These are phyloP conservation scores for Aleurites moluccanus DNA, from an alignment of 441 rosid species.

Conservation along the genomic window DNA sequence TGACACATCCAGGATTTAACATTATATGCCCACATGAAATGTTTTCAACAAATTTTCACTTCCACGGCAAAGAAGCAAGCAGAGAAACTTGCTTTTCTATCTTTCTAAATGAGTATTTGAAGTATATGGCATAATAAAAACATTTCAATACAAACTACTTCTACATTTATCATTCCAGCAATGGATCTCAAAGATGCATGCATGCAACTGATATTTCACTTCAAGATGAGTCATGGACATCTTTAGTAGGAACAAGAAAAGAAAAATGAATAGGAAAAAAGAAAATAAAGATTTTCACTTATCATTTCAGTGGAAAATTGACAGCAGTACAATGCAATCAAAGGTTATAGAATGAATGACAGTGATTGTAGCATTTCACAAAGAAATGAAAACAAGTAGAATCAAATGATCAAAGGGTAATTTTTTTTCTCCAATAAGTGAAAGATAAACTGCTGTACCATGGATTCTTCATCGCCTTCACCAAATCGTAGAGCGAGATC, in stretches of 20 bases:
- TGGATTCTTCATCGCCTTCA: constrained; percentile 99
- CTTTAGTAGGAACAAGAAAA: not conserved
- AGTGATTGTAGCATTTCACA: not conserved
- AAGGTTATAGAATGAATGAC: not conserved
- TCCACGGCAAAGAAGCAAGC: not conserved
- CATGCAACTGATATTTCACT: constrained; percentile 5
- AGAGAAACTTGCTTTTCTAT: not conserved
- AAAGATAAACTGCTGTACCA: constrained; percentile 49
- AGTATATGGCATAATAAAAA: not conserved
- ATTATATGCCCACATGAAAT: not conserved
- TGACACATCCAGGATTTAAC: not conserved
- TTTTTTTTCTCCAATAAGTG: not conserved
- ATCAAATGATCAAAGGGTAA: not conserved
- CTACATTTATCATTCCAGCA: not conserved
- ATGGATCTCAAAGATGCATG: not conserved
- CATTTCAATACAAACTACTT: not conserved
- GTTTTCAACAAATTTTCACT: not conserved
- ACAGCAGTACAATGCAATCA: not conserved
- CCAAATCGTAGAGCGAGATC: constrained; percentile 93
- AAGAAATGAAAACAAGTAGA: not conserved
- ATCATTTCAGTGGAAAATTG: not conserved
- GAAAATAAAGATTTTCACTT: not conserved
- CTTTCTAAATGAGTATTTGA: not conserved
- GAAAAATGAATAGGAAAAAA: not conserved
- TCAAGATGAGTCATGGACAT: not conserved